A percentile compares a stretch with the other conserved stretches of the same genome.
These are phyloP conservation scores for Hypsizygus ulmarius DNA, from an alignment of 1,284 basidiomycete genomes.

Conservation along the genomic window DNA sequence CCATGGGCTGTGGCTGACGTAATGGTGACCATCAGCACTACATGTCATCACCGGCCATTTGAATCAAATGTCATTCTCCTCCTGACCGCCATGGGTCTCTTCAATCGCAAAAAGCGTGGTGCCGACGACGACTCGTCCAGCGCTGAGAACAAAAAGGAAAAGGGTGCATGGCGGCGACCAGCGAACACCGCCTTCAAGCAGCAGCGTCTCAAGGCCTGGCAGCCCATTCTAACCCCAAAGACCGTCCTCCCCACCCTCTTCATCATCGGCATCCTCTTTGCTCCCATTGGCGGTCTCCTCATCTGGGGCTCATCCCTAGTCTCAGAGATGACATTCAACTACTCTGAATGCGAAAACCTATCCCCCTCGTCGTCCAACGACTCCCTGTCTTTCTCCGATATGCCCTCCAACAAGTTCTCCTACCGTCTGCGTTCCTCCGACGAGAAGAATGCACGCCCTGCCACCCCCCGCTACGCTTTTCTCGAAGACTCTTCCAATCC, in stretches of 20 bases:
- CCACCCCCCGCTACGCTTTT: slow-evolving; percentile 69
- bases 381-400: slow-evolving; percentile 41
- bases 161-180: slow-evolving; percentile 83
- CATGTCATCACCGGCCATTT: slow-evolving; percentile 3
- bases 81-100: slow-evolving; percentile 47
- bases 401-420: slow-evolving; percentile 66
- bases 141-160: slow-evolving; percentile 61
- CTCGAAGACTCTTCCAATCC: slow-evolving; percentile 46
- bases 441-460: slow-evolving; percentile 37
- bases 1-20: slow-evolving; percentile 33
- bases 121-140: slow-evolving; percentile 33
- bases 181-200: slow-evolving; percentile 99
- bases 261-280: slow-evolving; percentile 92
- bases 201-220: slow-evolving; percentile 99
- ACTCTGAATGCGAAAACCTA: slow-evolving; percentile 86
- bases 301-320: slow-evolving; percentile 85
- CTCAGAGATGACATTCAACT: slow-evolving; percentile 93
- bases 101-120: slow-evolving; percentile 49
- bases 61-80: slow-evolving; percentile 1
- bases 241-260: slow-evolving; percentile 97
- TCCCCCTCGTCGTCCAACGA: slow-evolving; percentile 41
- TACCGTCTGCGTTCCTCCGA: slow-evolving; percentile 70
- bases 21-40: slow-evolving; percentile 13
- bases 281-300: slow-evolving; percentile 92
- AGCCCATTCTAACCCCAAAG: slow-evolving; percentile 97